These are phyloP conservation scores for Rhexocercosporidium sp. DNA, from an alignment of 2,329 filamentous ascomycete genomes.

Conservation along the genomic window DNA sequence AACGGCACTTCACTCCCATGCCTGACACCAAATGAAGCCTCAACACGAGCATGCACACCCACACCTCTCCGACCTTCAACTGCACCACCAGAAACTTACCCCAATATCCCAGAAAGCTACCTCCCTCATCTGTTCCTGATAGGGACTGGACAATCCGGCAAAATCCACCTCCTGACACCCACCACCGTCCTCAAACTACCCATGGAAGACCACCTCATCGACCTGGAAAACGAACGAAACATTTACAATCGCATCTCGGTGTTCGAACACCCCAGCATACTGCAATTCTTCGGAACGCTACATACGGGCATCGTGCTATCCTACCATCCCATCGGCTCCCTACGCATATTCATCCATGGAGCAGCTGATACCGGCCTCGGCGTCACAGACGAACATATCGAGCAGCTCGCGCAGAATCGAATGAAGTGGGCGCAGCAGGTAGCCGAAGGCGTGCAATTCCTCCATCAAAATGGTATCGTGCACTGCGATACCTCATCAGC, in stretches of 20 bases:
- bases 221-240: slow-evolving; percentile 11
- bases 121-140: slow-evolving; percentile 3
- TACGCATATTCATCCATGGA: slow-evolving; percentile 12
- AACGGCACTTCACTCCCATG: slow-evolving; percentile 3
- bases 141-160: slow-evolving; percentile 9
- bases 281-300: slow-evolving; percentile 1
- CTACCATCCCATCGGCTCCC: slow-evolving; percentile 9
- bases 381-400: neutral
- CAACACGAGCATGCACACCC: neutral
- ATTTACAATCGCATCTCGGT: slow-evolving; percentile 9
- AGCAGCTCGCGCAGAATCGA: neutral
- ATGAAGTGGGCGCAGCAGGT: slow-evolving; percentile 15
- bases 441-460: slow-evolving; percentile 11
- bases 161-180: slow-evolving; percentile 8
- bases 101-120: neutral
- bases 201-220: slow-evolving; percentile 2
- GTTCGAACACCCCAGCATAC: slow-evolving; percentile 10
- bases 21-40: neutral
- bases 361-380: slow-evolving; percentile 8
- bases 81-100: slow-evolving; percentile 9
- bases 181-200: slow-evolving; percentile 8
- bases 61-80: slow-evolving; percentile 5
- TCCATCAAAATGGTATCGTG: slow-evolving; percentile 15
- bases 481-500: slow-evolving; percentile 16
- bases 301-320: slow-evolving; percentile 13